phyloP scores from a whole-genome alignment of 176 grass and related monocot species.

The Ensete glaucum region DNA sequence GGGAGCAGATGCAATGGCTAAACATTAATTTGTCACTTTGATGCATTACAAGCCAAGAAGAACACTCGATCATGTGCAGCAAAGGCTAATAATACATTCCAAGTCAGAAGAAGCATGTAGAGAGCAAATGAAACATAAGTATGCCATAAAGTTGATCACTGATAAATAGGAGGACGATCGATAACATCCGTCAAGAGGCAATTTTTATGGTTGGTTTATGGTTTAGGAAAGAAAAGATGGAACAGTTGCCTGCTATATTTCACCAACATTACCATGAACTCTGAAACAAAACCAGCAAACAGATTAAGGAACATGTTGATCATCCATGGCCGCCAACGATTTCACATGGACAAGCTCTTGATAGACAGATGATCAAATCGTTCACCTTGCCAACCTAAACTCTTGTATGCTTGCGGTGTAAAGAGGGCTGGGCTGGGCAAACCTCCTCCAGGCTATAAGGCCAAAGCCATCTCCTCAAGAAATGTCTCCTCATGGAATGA shows the following conservation, averaged over 20 bases:
- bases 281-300: constrained; percentile 17
- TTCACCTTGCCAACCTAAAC: constrained; percentile 24
- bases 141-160: neutral
- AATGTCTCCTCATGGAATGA: constrained; percentile 70
- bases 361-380: constrained; percentile 37
- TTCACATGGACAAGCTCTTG: constrained; percentile 39
- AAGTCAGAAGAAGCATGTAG: too few relatives aligned
- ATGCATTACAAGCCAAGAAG: too few relatives aligned
- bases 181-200: neutral
- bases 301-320: constrained; percentile 25
- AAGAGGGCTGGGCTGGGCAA: neutral
- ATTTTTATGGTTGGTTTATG: neutral
- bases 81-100: too few relatives aligned
- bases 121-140: neutral
- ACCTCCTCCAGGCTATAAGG: constrained; percentile 31
- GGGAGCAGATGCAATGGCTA: too few relatives aligned
- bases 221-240: constrained; percentile 1
- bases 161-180: too few relatives aligned
- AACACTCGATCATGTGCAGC: too few relatives aligned
- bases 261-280: constrained; percentile 3
- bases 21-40: too few relatives aligned
- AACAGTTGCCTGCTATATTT: neutral
- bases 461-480: constrained; percentile 56
- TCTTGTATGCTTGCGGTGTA: constrained; percentile 26
- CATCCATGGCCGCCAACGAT: constrained; percentile 42